Percentiles rank a stretch among this genome's conserved stretches.
Conservation (phyloP, 441 rosid species). For the Erodium moschatum region DNA sequence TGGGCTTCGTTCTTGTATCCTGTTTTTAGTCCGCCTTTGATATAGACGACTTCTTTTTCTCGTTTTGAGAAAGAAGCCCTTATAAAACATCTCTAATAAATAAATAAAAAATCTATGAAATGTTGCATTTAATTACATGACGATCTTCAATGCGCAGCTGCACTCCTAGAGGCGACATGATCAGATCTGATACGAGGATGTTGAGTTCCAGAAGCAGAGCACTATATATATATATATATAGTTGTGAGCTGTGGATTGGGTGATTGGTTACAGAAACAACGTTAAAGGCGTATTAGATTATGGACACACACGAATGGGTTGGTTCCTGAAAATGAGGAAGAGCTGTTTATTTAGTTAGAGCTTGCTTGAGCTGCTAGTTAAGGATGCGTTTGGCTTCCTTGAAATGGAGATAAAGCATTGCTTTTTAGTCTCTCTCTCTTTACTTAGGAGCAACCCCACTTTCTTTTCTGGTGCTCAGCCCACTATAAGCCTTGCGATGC, state of each 20-base stretch:
- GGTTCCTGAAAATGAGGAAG: background rate
- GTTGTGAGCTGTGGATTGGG: background rate
- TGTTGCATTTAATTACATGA: no score
- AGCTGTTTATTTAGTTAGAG: background rate
- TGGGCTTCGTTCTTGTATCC: no score
- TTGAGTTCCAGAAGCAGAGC: no score
- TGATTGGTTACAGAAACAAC: background rate
- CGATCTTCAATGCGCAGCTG: background rate
- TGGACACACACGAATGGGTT: background rate
- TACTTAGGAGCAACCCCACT: background rate
- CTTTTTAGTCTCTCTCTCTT: background rate
- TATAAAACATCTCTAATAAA: no score
- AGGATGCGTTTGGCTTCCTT: background rate
- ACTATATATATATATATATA: background rate
- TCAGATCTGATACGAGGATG: background rate
- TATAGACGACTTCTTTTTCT: no score
- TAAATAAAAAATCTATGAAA: no score
- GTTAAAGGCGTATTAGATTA: no score
- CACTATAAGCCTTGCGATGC: background rate
- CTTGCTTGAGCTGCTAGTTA: background rate
- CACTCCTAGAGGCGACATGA: slow-evolving; percentile 1
- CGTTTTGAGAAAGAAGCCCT: no score
- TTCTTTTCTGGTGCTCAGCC: background rate
- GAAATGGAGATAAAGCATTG: background rate
- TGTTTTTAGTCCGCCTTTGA: no score